phyloP scores from a whole-genome alignment of 129 eudicot species.

The Calendula officinalis region DNA sequence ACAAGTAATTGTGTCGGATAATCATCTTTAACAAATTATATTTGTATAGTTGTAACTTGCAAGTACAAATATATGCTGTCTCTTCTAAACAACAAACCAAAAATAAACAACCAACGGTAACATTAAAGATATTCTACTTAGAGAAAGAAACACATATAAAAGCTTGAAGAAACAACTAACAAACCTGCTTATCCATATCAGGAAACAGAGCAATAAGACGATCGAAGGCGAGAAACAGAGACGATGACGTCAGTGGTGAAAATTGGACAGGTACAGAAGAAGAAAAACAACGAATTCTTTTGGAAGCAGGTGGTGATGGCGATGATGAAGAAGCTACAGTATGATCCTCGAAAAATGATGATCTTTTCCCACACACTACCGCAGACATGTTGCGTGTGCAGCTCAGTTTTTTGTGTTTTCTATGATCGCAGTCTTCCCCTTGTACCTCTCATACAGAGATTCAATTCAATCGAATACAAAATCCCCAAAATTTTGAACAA shows the following conservation, averaged over 20 bases:
- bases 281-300: conserved; percentile 69
- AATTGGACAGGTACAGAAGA: conserved; percentile 56
- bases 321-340: conserved; percentile 44
- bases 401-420: conserved; percentile 17
- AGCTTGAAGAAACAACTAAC: background rate
- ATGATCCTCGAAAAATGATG: conserved; percentile 59
- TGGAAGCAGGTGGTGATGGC: conserved; percentile 53
- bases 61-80: too few species aligned
- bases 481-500: conserved; percentile 18
- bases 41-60: too few species aligned
- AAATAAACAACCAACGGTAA: too few species aligned
- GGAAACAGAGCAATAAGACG: conserved; percentile 68
- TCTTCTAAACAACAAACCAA: too few species aligned
- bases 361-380: conserved; percentile 84
- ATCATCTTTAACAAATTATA: too few species aligned
- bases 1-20: too few species aligned
- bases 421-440: conserved; percentile 31
- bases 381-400: conserved; percentile 77
- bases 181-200: conserved; percentile 82
- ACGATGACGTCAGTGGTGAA: conserved; percentile 23
- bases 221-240: conserved; percentile 49
- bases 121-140: too few species aligned
- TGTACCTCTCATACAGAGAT: conserved; percentile 36
- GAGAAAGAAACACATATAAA: too few species aligned
- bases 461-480: conserved; percentile 23